Percentiles rank a stretch among this genome's conserved stretches.
phyloP scores from a whole-genome alignment of 2,329 filamentous ascomycete genomes.

The Lachnellula occidentalis region DNA sequence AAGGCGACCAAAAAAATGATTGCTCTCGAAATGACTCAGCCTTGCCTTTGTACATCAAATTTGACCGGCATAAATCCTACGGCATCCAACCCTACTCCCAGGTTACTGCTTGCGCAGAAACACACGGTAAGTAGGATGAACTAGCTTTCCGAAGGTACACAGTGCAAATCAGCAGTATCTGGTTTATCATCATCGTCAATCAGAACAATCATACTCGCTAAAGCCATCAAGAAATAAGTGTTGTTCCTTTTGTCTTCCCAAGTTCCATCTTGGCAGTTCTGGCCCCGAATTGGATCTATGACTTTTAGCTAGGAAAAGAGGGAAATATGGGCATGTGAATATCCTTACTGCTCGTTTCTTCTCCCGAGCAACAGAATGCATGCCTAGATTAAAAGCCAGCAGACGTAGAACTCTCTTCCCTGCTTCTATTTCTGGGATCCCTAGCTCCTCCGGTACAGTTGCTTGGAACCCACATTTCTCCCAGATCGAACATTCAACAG shows the following conservation, averaged over 20 bases:
- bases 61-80: constrained; percentile 19
- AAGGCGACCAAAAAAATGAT: neutral
- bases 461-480: constrained; percentile 80
- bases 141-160: constrained; percentile 25
- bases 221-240: constrained; percentile 42
- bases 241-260: constrained; percentile 63
- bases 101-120: constrained; percentile 42
- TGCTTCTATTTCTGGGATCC: constrained; percentile 52
- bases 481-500: constrained; percentile 67
- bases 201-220: neutral
- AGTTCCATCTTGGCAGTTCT: constrained; percentile 79
- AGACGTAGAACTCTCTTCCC: constrained; percentile 78
- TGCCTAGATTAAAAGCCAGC: constrained; percentile 67
- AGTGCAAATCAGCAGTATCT: constrained; percentile 68
- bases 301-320: constrained; percentile 15
- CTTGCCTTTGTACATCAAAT: constrained; percentile 51
- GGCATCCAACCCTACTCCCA: constrained; percentile 22
- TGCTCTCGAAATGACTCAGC: constrained; percentile 45
- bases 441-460: constrained; percentile 20
- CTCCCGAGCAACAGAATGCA: constrained; percentile 68
- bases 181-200: constrained; percentile 59
- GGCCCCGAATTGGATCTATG: constrained; percentile 74
- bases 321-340: neutral
- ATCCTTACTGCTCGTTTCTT: constrained; percentile 82
- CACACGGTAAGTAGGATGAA: constrained; percentile 35